Conservation (phyloP, 345 rosid species). For the Gossypium mustelinum region DNA sequence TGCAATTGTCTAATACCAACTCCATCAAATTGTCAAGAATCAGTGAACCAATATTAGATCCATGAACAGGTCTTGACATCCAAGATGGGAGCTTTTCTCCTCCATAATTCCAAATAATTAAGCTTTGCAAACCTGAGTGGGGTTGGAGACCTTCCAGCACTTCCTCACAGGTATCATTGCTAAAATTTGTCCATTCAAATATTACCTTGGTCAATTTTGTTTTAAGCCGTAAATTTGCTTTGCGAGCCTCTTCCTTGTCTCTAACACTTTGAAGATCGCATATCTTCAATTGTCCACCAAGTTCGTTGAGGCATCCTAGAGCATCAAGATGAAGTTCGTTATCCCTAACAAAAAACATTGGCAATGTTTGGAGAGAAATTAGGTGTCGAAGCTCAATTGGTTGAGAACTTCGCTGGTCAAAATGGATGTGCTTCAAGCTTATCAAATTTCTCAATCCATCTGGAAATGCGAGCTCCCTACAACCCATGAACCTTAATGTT, state of each 20-base stretch:
- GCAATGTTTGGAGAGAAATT: not conserved
- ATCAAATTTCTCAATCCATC: not conserved
- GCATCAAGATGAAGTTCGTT: not conserved
- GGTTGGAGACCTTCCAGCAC: not conserved
- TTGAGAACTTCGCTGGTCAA: not conserved
- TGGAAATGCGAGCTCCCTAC: not conserved
- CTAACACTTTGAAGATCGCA: not conserved
- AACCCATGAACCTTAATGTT: not conserved
- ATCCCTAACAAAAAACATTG: not conserved
- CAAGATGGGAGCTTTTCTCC: not conserved
- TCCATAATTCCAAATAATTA: not conserved
- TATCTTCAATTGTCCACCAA: not conserved
- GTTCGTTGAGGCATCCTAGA: not conserved
- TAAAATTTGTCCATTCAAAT: not conserved
- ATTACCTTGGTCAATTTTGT: not conserved
- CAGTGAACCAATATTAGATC: not conserved
- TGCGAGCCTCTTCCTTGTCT: not conserved
- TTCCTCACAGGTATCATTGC: not conserved
- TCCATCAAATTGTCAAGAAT: not conserved
- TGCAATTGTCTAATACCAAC: not conserved
- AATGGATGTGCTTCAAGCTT: slow-evolving; percentile 1
- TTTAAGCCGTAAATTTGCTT: not conserved
- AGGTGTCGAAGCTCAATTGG: not conserved
- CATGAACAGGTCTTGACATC: not conserved
- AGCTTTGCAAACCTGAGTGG: not conserved